Conservation (phyloP, 306 rosid species). For the Nissolia schottii region DNA sequence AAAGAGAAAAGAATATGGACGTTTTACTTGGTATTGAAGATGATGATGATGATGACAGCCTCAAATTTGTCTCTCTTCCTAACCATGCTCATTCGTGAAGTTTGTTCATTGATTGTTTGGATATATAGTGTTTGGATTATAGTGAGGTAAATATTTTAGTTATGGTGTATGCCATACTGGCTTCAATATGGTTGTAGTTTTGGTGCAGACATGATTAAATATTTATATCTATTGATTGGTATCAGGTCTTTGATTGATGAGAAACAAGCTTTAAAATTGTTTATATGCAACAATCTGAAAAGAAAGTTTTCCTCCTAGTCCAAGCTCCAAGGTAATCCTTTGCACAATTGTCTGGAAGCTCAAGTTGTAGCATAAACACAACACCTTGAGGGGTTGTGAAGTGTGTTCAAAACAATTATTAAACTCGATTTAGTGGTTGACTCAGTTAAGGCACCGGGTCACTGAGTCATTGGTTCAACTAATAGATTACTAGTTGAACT, state of each 20-base stretch:
- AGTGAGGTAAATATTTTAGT: too few species aligned
- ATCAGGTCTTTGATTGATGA: not conserved
- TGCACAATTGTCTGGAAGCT: not conserved
- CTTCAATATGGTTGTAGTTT: conserved; percentile 17
- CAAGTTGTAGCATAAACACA: not conserved
- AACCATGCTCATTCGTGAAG: conserved; percentile 28
- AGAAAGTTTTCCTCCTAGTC: too few species aligned
- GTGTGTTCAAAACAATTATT: too few species aligned
- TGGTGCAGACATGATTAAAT: not conserved
- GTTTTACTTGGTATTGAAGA: conserved; percentile 49
- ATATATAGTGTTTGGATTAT: not conserved
- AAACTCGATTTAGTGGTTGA: too few species aligned
- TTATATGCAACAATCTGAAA: not conserved
- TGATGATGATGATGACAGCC: conserved; percentile 36
- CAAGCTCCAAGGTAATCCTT: not conserved
- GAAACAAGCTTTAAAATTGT: not conserved
- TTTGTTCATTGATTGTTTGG: conserved; percentile 29
- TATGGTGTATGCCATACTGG: conserved; percentile 10
- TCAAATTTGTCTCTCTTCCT: conserved; percentile 59
- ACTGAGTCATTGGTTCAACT: too few species aligned
- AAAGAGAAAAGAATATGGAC: conserved; percentile 38
- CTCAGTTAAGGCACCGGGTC: too few species aligned
- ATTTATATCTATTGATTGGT: not conserved
- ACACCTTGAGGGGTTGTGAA: too few species aligned
- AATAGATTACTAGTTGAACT: too few species aligned